These are phyloP conservation scores for Linnemannia zychae DNA, from an alignment of 192 early-diverging fungal species.

Conservation along the genomic window DNA sequence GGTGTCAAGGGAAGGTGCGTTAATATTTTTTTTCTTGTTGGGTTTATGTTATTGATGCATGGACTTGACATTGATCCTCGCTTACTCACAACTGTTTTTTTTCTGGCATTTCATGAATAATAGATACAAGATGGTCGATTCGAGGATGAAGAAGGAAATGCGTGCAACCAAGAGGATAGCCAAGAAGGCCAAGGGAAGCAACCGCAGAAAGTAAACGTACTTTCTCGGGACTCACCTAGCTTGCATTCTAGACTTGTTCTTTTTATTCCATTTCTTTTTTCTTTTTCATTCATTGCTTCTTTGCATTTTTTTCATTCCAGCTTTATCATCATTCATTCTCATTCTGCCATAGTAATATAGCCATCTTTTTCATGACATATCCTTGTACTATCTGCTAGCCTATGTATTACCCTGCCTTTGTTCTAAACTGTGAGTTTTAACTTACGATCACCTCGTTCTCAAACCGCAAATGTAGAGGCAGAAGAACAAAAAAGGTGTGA, in stretches of 20 bases:
- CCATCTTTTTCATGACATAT: neutral
- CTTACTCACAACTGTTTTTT: slow-evolving; percentile 13
- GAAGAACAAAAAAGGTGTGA: no score
- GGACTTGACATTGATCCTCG: neutral
- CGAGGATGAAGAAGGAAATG: slow-evolving; percentile 96
- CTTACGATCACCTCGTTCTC: no score
- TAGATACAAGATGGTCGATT: slow-evolving; percentile 93
- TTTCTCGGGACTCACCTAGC: neutral
- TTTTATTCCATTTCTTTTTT: neutral
- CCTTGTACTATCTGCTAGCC: no score
- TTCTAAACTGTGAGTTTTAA: no score
- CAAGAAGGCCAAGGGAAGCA: slow-evolving; percentile 71
- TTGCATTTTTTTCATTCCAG: slow-evolving; percentile 3
- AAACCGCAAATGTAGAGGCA: no score
- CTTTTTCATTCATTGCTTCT: neutral
- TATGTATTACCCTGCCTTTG: no score
- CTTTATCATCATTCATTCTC: neutral
- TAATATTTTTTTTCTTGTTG: slow-evolving; percentile 18
- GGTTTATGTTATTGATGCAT: neutral
- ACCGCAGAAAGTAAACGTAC: slow-evolving; percentile 60
- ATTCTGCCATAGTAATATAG: slow-evolving; percentile 10
- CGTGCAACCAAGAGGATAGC: slow-evolving; percentile 83
- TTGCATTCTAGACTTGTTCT: neutral
- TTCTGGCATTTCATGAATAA: neutral
- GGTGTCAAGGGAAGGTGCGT: slow-evolving; percentile 96